Evolutionary conservation across 2,329 filamentous ascomycete genomes (phyloP), one percentile per base, ranked within the genome.

Genomic region (Fusarium acutatum): DNA sequence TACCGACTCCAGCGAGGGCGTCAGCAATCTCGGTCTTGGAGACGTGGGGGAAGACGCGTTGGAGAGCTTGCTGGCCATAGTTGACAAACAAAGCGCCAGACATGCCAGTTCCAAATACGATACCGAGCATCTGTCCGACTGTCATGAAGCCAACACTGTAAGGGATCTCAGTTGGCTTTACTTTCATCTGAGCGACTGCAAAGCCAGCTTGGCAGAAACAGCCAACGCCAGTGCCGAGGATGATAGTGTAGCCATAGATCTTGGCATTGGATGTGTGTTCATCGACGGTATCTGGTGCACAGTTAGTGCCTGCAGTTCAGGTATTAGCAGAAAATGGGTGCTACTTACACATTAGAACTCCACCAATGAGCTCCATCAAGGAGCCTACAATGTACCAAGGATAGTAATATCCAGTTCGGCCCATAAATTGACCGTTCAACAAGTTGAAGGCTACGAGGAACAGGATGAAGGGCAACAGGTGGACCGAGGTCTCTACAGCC

Each of bases 81-180:
- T 67, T 67, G 28, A 67, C 35, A 2, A 67, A 67, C 10, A 67
- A 1, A 3, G 60, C 64, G 20, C 64, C 60, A 1, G 60, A 67
- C 64, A 67, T 67, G 8, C 64, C 60, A 9, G 64, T 67, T 1
- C 64, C 64, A 17, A 67, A 67, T 4, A 67, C 64, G 4, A 67
- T 67, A 12, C 64, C 64, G 7, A 64, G 37, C 64, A 67, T 67
- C 17, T 67, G 64, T 4, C 64, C 64, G 26, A 64, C 64, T 20
- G 64, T 67, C 64, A 67, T 67, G 17, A 67, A 67, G 5, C 64
- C 60, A 26, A 67, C 64, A n/a, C 60, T 67, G 13, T 64, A 64
- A 7, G 64, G 60, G 5, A 67, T 60, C 15, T 67, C 64, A 15
- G 18, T 28, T 3, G 64, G 28, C 3, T 59, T 20, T 0, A 67